These are phyloP conservation scores for Eimeria praecox DNA, from an alignment of 169 alveolate genomes.

Conservation along the genomic window DNA sequence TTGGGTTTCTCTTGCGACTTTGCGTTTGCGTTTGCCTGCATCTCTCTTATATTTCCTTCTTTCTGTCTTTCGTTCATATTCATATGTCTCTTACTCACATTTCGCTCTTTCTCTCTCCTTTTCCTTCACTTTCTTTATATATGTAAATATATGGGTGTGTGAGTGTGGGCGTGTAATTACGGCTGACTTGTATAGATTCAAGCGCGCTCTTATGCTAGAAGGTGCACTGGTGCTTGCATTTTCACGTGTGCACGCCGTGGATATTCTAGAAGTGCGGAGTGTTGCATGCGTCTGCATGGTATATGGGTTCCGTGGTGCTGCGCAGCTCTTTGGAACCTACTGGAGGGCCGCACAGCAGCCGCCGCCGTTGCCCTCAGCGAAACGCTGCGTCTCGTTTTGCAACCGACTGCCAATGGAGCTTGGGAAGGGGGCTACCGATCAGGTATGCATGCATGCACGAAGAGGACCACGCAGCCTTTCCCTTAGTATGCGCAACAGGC, in stretches of 20 bases:
- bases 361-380: slow-evolving; percentile 79
- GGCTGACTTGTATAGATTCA: background rate
- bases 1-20: no score
- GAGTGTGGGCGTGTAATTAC: background rate
- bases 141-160: no score
- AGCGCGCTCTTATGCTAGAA: background rate
- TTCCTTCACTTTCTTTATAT: no score
- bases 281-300: background rate
- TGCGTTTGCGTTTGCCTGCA: no score
- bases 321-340: slow-evolving; percentile 78
- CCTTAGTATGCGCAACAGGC: background rate
- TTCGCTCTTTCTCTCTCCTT: no score
- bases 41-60: no score
- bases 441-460: slow-evolving; percentile 78
- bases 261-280: background rate
- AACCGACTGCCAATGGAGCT: slow-evolving; percentile 92
- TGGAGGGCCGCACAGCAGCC: slow-evolving; percentile 74
- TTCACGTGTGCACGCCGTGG: background rate
- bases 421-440: slow-evolving; percentile 95
- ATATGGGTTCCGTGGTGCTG: background rate
- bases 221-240: background rate
- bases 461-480: background rate
- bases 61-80: background rate
- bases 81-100: background rate
- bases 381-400: slow-evolving; percentile 92